phyloP scores from a whole-genome alignment of 176 grass and related monocot genomes.

The Zoysia japonica region DNA sequence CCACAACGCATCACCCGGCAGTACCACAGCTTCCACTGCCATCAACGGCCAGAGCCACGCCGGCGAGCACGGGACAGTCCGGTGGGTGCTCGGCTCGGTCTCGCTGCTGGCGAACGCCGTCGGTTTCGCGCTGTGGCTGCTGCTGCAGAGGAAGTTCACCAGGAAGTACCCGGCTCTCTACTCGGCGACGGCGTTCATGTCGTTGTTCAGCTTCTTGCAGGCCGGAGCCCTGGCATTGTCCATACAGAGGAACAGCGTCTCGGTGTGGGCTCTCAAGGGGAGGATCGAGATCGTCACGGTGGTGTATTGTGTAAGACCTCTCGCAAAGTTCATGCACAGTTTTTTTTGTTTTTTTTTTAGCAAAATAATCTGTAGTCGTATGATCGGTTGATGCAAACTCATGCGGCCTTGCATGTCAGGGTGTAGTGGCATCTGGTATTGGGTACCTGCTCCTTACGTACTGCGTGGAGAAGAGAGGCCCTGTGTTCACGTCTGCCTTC shows the following conservation, averaged over 20 bases:
- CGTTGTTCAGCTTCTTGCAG: slow-evolving; percentile 72
- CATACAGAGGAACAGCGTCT: slow-evolving; percentile 33
- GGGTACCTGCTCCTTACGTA: slow-evolving; percentile 77
- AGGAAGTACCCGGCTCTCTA: slow-evolving; percentile 73
- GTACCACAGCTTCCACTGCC: neutral
- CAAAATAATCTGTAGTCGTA: neutral
- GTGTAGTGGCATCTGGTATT: slow-evolving; percentile 71
- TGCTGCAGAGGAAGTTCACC: slow-evolving; percentile 59
- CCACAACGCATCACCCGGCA: neutral
- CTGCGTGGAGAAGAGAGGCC: slow-evolving; percentile 89
- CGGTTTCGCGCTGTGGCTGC: slow-evolving; percentile 65
- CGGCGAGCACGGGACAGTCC: slow-evolving; percentile 9
- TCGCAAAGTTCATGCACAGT: neutral
- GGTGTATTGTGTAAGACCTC: slow-evolving; percentile 46
- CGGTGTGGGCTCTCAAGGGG: slow-evolving; percentile 59
- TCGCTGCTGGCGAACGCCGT: slow-evolving; percentile 57
- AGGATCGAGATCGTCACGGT: slow-evolving; percentile 62
- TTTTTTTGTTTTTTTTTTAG: too few species aligned
- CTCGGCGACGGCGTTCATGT: slow-evolving; percentile 72
- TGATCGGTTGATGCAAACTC: neutral
- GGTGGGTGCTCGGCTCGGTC: slow-evolving; percentile 66
- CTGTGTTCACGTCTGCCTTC: slow-evolving; percentile 88
- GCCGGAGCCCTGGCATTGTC: slow-evolving; percentile 53
- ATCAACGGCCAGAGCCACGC: neutral
- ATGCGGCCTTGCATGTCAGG: slow-evolving; percentile 30